These are phyloP conservation scores for Calonectria henricotiae DNA, from an alignment of 2,329 filamentous ascomycete species.

Conservation along the genomic window DNA sequence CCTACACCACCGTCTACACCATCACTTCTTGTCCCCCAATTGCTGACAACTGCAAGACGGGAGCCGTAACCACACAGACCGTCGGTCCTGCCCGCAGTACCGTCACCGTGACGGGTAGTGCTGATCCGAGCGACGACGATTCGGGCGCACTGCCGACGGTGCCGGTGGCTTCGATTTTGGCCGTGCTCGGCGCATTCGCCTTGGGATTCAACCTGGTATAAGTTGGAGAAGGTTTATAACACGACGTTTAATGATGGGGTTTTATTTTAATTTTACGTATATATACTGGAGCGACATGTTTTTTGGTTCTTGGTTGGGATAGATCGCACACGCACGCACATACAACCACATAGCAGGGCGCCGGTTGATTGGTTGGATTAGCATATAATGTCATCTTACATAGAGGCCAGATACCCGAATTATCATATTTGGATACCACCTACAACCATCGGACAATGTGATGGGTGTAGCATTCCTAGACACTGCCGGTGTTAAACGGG, in stretches of 20 bases:
- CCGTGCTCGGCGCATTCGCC: slow-evolving; percentile 44
- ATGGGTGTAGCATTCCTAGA: too few relatives aligned
- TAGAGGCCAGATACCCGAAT: slow-evolving; percentile 13
- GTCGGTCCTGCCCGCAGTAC: slow-evolving; percentile 39
- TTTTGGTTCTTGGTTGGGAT: neutral
- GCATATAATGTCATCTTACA: slow-evolving; percentile 15
- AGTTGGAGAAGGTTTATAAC: neutral
- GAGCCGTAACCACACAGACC: slow-evolving; percentile 51
- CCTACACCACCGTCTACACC: slow-evolving; percentile 52
- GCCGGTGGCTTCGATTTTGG: slow-evolving; percentile 45
- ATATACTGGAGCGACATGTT: slow-evolving; percentile 9
- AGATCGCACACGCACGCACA: slow-evolving; percentile 8
- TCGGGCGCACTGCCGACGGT: slow-evolving; percentile 42
- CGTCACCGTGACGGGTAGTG: slow-evolving; percentile 47
- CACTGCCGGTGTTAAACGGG: too few relatives aligned
- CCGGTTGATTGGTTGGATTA: slow-evolving; percentile 16
- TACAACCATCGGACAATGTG: neutral
- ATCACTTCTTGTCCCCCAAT: slow-evolving; percentile 51
- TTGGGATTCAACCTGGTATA: slow-evolving; percentile 51
- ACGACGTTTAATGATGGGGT: slow-evolving; percentile 4
- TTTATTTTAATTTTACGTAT: neutral
- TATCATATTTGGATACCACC: slow-evolving; percentile 1
- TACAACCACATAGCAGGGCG: slow-evolving; percentile 24
- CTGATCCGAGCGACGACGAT: slow-evolving; percentile 23
- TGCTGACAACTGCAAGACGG: slow-evolving; percentile 48